Base-by-base conservation (phyloP, 768 basidiomycete genomes). In the Gymnopilus dilepis region DNA sequence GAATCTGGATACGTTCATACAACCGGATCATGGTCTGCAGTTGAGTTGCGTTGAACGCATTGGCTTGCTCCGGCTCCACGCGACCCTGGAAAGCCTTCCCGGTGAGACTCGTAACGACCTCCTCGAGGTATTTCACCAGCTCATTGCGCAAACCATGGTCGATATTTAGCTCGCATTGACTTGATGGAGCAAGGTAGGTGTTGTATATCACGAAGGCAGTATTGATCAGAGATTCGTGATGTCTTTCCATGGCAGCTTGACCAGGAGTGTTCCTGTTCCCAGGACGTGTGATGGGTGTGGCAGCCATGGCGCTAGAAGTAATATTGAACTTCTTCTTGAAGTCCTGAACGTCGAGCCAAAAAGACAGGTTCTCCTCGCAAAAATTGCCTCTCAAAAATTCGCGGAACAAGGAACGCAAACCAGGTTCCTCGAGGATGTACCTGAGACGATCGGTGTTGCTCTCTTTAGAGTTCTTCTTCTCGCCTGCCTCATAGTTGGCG, bases 291-390 rank as follows among this genome's bases (percentile, higher is more conserved):
- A 71, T 11, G 1, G 82, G 76, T 12, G 74, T 68, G 30, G 81
- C 82, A 7, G 91, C 90, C 60, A 91, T 86, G 12, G 95, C 96
- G 67, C 89, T 95, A 4, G 94, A 97, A 0, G 97, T 97, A 59
- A 95, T 98, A 70, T 87, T 89, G 79, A 99, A 99, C 73, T 95
- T 91, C 69, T 90, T 86, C 78, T 95, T 96, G 80, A 99, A 97
- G 73, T 99, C 97, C 73, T 94, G 86, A 2, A 98, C 96, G 70
- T 99, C 97, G 58, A 99, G 74, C 92, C 95, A 99, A 78, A 98
- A 99, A 48, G 91, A 90, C 66, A 99, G 78, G 73, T 99, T 99
- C 81, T 99, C 97, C 72, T 99, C 97, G 77, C 94, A 99, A 73
- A 97, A 99, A 74, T 98, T 99, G 58, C 87, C 83, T 31, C 94